These are phyloP conservation scores for Eucalyptus sp. DNA, from an alignment of 345 rosid genomes.

Conservation along the genomic window DNA sequence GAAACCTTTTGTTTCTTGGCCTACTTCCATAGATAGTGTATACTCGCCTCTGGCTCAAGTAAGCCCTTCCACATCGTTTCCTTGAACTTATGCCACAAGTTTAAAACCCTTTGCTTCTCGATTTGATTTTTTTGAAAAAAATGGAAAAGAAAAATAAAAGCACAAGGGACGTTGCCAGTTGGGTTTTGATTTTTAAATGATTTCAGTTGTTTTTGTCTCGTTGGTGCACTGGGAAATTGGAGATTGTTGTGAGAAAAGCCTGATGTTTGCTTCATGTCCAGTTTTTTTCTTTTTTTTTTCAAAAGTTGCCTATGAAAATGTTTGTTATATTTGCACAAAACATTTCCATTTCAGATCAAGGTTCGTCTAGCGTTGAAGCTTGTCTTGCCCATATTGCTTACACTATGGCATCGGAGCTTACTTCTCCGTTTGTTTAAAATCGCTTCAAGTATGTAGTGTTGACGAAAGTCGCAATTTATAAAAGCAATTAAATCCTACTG, in stretches of 20 bases:
- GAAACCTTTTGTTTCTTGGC: background rate
- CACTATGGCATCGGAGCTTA: background rate
- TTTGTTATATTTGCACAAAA: background rate
- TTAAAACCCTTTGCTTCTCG: background rate
- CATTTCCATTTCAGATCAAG: background rate
- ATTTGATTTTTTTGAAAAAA: background rate
- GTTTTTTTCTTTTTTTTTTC: background rate
- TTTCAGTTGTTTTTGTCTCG: background rate
- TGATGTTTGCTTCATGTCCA: background rate
- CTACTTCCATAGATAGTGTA: background rate
- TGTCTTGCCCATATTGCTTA: too few relatives aligned
- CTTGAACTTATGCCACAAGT: background rate
- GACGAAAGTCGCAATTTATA: background rate
- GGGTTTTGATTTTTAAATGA: background rate
- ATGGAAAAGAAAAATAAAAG: too few relatives aligned
- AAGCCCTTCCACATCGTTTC: background rate
- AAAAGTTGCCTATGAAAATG: background rate
- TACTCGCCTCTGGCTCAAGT: background rate
- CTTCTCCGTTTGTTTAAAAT: background rate
- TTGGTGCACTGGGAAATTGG: background rate
- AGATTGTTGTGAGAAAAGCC: background rate
- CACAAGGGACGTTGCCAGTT: background rate
- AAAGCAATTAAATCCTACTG: background rate
- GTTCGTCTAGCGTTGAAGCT: background rate
- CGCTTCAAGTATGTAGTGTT: background rate